These are phyloP conservation scores for Apiospora kogelbergensis DNA, from an alignment of 2,329 filamentous ascomycete genomes.

Conservation along the genomic window DNA sequence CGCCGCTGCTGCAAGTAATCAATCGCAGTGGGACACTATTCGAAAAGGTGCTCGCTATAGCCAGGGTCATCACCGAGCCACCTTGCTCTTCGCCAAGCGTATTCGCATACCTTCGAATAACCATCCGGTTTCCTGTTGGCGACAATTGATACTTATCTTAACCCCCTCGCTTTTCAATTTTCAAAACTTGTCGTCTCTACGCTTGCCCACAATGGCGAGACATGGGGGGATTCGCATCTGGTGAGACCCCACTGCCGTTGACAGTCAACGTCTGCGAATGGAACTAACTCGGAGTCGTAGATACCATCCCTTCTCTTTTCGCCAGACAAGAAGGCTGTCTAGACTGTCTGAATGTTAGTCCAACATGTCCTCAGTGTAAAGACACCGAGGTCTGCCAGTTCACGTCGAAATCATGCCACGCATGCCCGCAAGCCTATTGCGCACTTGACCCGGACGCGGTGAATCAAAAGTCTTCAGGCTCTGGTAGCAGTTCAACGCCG, in stretches of 20 bases:
- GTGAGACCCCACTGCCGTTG: background rate
- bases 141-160: background rate
- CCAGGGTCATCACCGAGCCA: conserved; percentile 2
- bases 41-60: background rate
- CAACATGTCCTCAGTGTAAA: conserved; percentile 1
- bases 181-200: background rate
- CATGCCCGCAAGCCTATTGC: conserved; percentile 51
- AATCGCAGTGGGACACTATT: background rate
- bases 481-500: conserved; percentile 42
- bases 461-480: conserved; percentile 18
- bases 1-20: background rate
- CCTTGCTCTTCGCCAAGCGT: background rate
- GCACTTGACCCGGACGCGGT: conserved; percentile 26
- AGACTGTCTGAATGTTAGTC: background rate
- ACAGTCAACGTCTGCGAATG: background rate
- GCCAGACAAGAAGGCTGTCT: background rate
- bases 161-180: background rate
- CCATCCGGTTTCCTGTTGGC: background rate
- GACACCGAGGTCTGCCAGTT: conserved; percentile 44
- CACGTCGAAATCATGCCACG: conserved; percentile 42
- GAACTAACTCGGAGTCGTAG: background rate
- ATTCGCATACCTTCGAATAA: background rate
- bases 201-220: conserved; percentile 11
- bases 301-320: background rate
- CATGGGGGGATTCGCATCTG: conserved; percentile 11